Base-by-base conservation (phyloP, 345 rosid genomes). In the Cochlearia excelsa region DNA sequence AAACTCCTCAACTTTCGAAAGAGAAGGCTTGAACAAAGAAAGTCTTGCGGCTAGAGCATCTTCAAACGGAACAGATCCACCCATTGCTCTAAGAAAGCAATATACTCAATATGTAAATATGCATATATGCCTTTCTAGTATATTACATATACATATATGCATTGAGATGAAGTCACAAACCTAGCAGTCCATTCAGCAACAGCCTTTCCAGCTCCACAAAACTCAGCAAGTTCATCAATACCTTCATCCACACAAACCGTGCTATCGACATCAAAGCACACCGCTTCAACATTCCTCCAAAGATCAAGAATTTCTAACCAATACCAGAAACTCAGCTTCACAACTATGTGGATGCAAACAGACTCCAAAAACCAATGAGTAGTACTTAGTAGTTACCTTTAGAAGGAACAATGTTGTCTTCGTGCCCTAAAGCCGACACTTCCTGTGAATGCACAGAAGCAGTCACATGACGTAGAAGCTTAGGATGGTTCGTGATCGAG, bases 211-310 rank as follows among this genome's bases (percentile, higher is more conserved):
- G 89, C 92, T 65, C 92, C 92, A 79, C 95, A 88, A 63, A 85
- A 88, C 39, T 88, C 95, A 0, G 95, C 95, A 65, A 88, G 83
- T 71, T 88, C 92, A 63, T 87, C 92, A 31, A 87, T 84, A 37
- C 95, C 95, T 77, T 87, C 95, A 64, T 88, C 95, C 44, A 75
- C 33, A 54, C 95, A 88, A 10, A 85, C 95, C 6, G 95, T 88
- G 77, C 95, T 85, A 78, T 88, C 95, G 69, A 88, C 95, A 72
- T 88, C 95, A 42, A 88, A 85, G 81, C 92, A 88, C 48, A 88
- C 95, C 1, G 82, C 89, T 67, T 79, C 77, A 33, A 85, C 82
- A 59, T 55, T 79, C 76, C 78, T 69, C 95, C 95, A 87, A 38
- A 78, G 74, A 59, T 76, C 78, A 74, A 85, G 86, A 67, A 78